phyloP scores from a whole-genome alignment of 106 monocot genomes.

The Alisma plantagoaquatica region DNA sequence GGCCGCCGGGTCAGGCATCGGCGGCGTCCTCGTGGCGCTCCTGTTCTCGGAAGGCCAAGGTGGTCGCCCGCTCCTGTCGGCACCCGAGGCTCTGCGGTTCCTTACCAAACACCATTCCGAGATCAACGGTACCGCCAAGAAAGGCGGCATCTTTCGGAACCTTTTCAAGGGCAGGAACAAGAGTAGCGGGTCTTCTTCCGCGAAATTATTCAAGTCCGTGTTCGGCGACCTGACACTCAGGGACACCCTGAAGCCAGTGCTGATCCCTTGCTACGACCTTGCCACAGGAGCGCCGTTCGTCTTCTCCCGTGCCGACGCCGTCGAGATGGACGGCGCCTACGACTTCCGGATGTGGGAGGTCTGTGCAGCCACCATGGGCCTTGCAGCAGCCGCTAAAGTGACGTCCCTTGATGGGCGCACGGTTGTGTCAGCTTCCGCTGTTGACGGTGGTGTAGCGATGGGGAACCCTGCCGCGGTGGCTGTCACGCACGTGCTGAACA shows the following conservation, averaged over 20 bases:
- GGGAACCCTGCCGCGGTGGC: constrained; percentile 77
- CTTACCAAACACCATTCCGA: constrained; percentile 20
- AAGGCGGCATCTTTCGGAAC: neutral
- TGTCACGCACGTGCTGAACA: constrained; percentile 96
- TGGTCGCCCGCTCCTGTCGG: constrained; percentile 30
- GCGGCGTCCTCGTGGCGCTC: constrained; percentile 58
- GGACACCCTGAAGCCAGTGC: constrained; percentile 60
- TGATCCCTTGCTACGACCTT: constrained; percentile 82
- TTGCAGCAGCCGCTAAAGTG: constrained; percentile 15
- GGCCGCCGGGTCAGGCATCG: constrained; percentile 70
- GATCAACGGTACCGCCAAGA: constrained; percentile 1
- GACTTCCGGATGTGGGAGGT: constrained; percentile 58
- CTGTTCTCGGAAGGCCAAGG: constrained; percentile 44
- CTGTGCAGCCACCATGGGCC: constrained; percentile 50
- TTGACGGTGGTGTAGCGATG: constrained; percentile 37
- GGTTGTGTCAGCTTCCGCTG: constrained; percentile 18
- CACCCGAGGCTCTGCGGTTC: constrained; percentile 41
- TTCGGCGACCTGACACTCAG: constrained; percentile 54
- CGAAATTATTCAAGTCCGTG: neutral
- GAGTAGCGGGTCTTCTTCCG: neutral
- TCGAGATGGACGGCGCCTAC: constrained; percentile 47
- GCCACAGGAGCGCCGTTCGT: constrained; percentile 57
- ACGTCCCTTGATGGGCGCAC: constrained; percentile 37
- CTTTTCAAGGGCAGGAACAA: neutral
- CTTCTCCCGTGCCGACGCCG: constrained; percentile 83